Evolutionary conservation across 2,329 filamentous ascomycete species (phyloP), one percentile per base, ranked within the genome.

Genomic region (Talaromyces piceae): DNA sequence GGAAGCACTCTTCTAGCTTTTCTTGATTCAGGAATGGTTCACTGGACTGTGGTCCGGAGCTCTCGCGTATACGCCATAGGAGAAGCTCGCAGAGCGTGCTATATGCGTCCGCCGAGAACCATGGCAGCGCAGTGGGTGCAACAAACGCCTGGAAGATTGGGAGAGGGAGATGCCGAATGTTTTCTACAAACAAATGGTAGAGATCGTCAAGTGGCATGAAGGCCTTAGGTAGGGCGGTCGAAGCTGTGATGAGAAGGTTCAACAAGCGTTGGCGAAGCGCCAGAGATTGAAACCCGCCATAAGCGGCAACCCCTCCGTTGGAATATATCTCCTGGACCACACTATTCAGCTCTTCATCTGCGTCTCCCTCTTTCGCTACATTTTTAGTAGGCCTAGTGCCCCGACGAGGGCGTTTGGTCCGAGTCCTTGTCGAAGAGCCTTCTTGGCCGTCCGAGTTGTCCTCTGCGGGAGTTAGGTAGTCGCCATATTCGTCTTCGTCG

Each of bases 1-100:
- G 75, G 63, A 82, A 91, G 60, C 82, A 83, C 41, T 73, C 56
- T 54, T 80, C 75, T 18, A 84, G 69, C 13, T 76, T 74, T 0
- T 62, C 45, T 55, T 77, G 74, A 4, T 66, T 75, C 18, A 84
- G 63, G n/a, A 66, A 69, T 23, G 71, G 65, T 8, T 70, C 67
- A 3, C 68, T 65, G 28, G 66, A 68, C 16, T 51, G 54, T 1
- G 68, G 70, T 12, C 68, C 70, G 18, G 63, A 64, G 39, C 62
- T 70, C 49, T 74, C 71, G 51, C 78, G 68, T 49, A 81, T 68
- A 5, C 73, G 71, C 20, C 68, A 70, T 9, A 82, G 70, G 3
- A 83, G 63, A 47, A 72, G 68, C 57, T 81, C 79, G 54, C 70
- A 73, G 25, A 86, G 73, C 2, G 74, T 75, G 26, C 74, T 71